Base-by-base conservation (phyloP, 805 yeast species). In the Sugiyamaella floridensis region DNA sequence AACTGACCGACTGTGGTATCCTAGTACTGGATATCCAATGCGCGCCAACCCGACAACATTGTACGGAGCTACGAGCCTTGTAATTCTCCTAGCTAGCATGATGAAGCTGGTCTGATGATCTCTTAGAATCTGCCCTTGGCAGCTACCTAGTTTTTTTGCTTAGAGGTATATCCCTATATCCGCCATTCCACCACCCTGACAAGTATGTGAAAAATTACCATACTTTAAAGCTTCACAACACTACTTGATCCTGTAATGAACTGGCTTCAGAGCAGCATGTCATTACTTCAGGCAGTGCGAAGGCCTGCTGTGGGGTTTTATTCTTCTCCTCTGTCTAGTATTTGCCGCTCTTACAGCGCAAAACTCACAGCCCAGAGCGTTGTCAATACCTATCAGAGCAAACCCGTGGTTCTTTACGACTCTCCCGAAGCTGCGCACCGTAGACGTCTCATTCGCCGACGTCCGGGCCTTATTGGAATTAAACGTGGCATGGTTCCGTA, bases 401-500 rank as follows among this genome's bases (percentile, higher is more conserved):
- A 67, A 43, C 72, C 78, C 2, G 80, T 85, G 15, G 69, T 75
- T 14, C 75, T 82, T 43, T 77, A 79, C 63, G 89, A 85, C 66
- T 77, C 92, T 2, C 82, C 83, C 40, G 86, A 78, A 57, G 76
- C 78, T 47, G 83, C 87, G 34, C 83, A 88, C 63, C 71, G 74
- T 49, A 79, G 97, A 68, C 85, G 83, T 66, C 77, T 82, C 67
- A 74, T 92, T 37, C 81, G 89, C 28, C 67, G 70, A 44, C 81
- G 99, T 69, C 83, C 96, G 7, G 99, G 99, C 11, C 72, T 88
- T 18, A 71, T 92, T 28, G 95, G 95, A 1, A 73, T 81, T 58
- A 93, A 93, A 67, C 75, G 85, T 54, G 98, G 97, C 15, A 92
- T 92, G 97, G 82, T 89, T 48, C 81, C 93, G 14, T 86, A 81